Evolutionary conservation across 176 grass and related monocot genomes (phyloP).

Genomic region (Juncus inflexus): DNA sequence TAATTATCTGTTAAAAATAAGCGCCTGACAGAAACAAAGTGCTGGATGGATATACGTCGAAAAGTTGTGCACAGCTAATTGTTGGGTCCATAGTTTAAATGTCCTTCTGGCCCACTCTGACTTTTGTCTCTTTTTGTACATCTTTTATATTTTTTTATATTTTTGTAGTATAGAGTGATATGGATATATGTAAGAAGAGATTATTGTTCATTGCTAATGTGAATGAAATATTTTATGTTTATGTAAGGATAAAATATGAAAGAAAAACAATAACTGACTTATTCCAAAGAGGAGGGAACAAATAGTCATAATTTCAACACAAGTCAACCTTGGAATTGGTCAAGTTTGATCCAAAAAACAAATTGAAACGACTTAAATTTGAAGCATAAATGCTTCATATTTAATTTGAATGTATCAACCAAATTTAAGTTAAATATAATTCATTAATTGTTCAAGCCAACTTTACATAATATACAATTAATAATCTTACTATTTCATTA

Average conservation of each 20-base stretch:
- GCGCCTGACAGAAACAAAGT: conserved; percentile 6
- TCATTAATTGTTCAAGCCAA: conserved; percentile 16
- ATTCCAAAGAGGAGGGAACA: background rate
- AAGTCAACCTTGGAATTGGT: conserved; percentile 17
- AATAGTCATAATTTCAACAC: background rate
- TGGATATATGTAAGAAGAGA: background rate
- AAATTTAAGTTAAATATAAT: background rate
- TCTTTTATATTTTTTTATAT: background rate
- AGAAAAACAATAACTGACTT: background rate
- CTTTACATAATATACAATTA: conserved; percentile 14
- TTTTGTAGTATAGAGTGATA: background rate
- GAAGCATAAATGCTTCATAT: too few relatives aligned
- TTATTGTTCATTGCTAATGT: too few relatives aligned
- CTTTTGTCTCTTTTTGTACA: background rate
- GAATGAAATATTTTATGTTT: too few relatives aligned
- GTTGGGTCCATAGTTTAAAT: conserved; percentile 17
- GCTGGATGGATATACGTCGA: background rate
- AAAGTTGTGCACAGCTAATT: conserved; percentile 20
- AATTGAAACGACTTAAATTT: background rate
- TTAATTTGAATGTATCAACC: background rate
- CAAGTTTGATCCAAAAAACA: conserved; percentile 10
- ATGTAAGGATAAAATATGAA: too few relatives aligned
- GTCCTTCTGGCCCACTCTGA: conserved; percentile 14
- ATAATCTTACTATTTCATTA: conserved; percentile 11
- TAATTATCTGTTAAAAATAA: background rate